These are phyloP conservation scores for Madurella mycetomatis DNA, from an alignment of 2,329 filamentous ascomycete genomes.

Conservation along the genomic window DNA sequence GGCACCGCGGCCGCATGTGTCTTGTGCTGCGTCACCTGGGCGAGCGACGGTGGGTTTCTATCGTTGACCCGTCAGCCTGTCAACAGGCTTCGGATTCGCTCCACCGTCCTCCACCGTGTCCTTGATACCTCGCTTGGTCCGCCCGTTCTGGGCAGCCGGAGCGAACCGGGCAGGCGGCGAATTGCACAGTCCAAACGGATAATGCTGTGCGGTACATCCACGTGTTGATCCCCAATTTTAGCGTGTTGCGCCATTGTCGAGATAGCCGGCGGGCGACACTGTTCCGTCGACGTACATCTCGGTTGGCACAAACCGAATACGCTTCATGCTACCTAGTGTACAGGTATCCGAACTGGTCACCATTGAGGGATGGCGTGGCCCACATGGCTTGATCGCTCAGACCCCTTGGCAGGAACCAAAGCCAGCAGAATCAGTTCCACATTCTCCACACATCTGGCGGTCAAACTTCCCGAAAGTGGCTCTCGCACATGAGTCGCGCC, in stretches of 20 bases:
- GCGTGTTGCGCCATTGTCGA: too few species aligned
- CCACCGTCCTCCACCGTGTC: background rate
- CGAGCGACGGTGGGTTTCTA: background rate
- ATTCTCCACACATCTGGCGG: constrained; percentile 8
- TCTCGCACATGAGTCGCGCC: constrained; percentile 13
- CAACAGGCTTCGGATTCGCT: background rate
- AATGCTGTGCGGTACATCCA: too few species aligned
- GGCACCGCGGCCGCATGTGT: background rate
- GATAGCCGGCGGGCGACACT: too few species aligned
- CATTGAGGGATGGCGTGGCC: constrained; percentile 5
- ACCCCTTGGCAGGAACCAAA: constrained; percentile 9
- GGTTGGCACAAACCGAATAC: background rate
- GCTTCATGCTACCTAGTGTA: too few species aligned
- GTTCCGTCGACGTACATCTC: background rate
- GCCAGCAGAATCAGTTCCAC: constrained; percentile 9
- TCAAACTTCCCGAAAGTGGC: background rate
- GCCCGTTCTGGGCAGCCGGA: background rate
- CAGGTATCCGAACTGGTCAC: constrained; percentile 4
- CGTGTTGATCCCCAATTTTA: too few species aligned
- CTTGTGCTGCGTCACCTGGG: background rate
- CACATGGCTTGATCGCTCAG: constrained; percentile 8
- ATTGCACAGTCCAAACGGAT: too few species aligned
- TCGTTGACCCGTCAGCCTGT: too few species aligned
- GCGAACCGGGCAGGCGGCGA: too few species aligned
- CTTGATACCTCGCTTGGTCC: background rate